Conservation (phyloP, 169 alveolate species). For the Plasmodium blacklocki region DNA sequence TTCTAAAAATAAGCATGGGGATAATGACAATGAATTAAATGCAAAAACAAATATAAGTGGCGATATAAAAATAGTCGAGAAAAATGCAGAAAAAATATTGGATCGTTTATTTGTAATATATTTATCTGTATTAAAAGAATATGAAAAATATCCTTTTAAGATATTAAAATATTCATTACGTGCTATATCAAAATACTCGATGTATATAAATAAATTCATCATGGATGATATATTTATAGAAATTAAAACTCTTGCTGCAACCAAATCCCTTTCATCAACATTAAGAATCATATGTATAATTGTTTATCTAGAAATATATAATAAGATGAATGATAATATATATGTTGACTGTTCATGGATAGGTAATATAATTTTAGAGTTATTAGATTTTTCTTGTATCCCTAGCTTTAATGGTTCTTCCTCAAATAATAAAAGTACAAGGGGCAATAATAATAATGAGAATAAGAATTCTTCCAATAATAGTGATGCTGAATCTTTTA, state of each 20-base stretch:
- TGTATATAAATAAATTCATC: constrained; percentile 50
- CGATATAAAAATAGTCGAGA: constrained; percentile 51
- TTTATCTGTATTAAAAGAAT: constrained; percentile 52
- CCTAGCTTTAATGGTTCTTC: constrained; percentile 27
- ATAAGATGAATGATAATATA: constrained; percentile 34
- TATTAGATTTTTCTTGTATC: constrained; percentile 19
- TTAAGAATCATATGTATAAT: constrained; percentile 10
- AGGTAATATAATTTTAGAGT: constrained; percentile 5
- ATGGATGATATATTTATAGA: constrained; percentile 72
- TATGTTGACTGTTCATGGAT: constrained; percentile 70
- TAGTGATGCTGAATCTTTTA: neutral
- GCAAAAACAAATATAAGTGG: constrained; percentile 62
- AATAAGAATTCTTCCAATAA: neutral
- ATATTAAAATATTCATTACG: constrained; percentile 39
- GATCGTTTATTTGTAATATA: constrained; percentile 58
- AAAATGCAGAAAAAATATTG: constrained; percentile 49
- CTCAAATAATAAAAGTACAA: neutral
- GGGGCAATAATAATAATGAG: constrained; percentile 13
- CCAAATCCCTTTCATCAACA: neutral
- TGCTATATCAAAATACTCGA: constrained; percentile 45
- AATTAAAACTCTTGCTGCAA: constrained; percentile 36
- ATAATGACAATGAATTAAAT: constrained; percentile 13
- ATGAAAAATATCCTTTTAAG: constrained; percentile 20
- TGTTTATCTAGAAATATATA: constrained; percentile 47
- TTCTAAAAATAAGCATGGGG: neutral